Evolutionary conservation across 2,329 filamentous ascomycete species (phyloP).

Genomic region (Zasmidium cellare): DNA sequence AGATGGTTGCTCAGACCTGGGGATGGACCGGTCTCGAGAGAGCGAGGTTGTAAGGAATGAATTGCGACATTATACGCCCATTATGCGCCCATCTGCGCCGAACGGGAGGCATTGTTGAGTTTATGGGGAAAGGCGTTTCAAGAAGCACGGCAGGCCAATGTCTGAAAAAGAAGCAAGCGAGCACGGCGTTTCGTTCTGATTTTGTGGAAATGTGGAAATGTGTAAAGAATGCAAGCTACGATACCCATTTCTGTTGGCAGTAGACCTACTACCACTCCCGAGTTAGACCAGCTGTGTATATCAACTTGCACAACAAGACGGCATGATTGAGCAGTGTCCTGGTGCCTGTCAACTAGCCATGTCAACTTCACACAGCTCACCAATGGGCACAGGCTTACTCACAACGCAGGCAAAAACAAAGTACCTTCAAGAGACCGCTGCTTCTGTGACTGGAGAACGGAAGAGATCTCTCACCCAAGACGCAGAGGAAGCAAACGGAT

Average conservation of each 20-base stretch:
- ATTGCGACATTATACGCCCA: neutral
- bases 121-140: neutral
- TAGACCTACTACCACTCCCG: too few relatives aligned
- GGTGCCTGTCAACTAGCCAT: too few relatives aligned
- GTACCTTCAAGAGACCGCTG: too few relatives aligned
- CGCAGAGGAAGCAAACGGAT: too few relatives aligned
- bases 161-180: conserved; percentile 6
- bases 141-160: neutral
- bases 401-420: too few relatives aligned
- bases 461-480: too few relatives aligned
- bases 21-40: conserved; percentile 61
- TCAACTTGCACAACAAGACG: conserved; percentile 9
- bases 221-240: neutral
- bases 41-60: conserved; percentile 50
- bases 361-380: too few relatives aligned
- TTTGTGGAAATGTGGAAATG: neutral
- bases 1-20: conserved; percentile 75
- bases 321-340: too few relatives aligned
- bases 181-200: conserved; percentile 1
- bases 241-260: neutral
- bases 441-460: too few relatives aligned
- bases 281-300: conserved; percentile 3
- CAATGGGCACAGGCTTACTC: too few relatives aligned
- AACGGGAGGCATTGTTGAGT: too few relatives aligned
- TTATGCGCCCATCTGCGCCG: too few relatives aligned